phyloP scores from a whole-genome alignment of 176 grass and related monocot genomes.

The Puya raimondii region DNA sequence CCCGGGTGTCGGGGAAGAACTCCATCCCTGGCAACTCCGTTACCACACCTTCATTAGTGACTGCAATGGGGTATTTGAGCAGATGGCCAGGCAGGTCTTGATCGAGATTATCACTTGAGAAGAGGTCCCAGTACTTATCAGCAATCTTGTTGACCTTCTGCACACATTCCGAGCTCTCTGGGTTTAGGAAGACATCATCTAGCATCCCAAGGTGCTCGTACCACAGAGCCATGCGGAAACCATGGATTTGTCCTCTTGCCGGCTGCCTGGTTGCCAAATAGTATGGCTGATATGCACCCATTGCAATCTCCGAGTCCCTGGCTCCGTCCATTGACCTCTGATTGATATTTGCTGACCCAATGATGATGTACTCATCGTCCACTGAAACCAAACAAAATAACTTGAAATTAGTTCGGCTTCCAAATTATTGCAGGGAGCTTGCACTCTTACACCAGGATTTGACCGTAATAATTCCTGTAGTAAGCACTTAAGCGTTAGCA shows the following conservation, averaged over 20 bases:
- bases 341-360: conserved; percentile 89
- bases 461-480: too few relatives aligned
- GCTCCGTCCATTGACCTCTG: conserved; percentile 84
- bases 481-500: too few relatives aligned
- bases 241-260: conserved; percentile 71
- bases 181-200: conserved; percentile 37
- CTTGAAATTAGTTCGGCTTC: neutral
- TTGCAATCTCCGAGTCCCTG: conserved; percentile 75
- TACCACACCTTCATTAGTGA: conserved; percentile 33
- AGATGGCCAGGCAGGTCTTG: conserved; percentile 61
- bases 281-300: conserved; percentile 66
- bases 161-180: conserved; percentile 49
- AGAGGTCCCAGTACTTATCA: conserved; percentile 45
- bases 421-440: too few relatives aligned
- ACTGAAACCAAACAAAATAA: conserved; percentile 28
- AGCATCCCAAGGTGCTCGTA: conserved; percentile 55
- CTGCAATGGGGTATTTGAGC: conserved; percentile 50
- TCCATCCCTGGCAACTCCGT: conserved; percentile 33
- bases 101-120: conserved; percentile 32
- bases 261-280: conserved; percentile 35
- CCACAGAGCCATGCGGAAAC: conserved; percentile 66
- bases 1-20: conserved; percentile 75
- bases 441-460: too few relatives aligned
- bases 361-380: conserved; percentile 90
- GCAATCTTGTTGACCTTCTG: conserved; percentile 66